A percentile compares a stretch with the other conserved stretches of the same genome.
These are phyloP conservation scores for Colletotrichum tabaci DNA, from an alignment of 2,329 filamentous ascomycete genomes.

Conservation along the genomic window DNA sequence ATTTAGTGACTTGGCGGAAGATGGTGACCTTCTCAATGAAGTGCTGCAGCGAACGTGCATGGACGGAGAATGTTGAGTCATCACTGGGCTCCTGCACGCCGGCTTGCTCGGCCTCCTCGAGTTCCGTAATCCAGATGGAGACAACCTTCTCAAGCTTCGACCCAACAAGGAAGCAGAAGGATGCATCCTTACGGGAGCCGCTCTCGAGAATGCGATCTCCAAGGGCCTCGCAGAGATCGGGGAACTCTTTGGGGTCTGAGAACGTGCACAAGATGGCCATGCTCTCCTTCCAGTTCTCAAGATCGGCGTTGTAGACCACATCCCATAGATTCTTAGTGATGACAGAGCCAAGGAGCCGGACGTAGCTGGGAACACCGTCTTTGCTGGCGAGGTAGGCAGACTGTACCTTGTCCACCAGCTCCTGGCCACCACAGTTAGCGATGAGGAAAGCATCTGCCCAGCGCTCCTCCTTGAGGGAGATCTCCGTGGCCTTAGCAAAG, in stretches of 20 bases:
- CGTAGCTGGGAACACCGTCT: conserved; percentile 87
- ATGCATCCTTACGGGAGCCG: conserved; percentile 88
- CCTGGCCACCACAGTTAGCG: conserved; percentile 94
- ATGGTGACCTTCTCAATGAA: conserved; percentile 99
- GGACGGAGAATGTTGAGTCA: conserved; percentile 91
- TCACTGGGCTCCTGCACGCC: conserved; percentile 77
- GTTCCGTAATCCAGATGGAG: conserved; percentile 91
- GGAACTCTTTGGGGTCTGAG: conserved; percentile 90
- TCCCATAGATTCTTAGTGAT: conserved; percentile 99
- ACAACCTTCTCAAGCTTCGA: conserved; percentile 99
- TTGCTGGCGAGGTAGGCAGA: conserved; percentile 90
- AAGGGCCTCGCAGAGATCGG: conserved; percentile 93
- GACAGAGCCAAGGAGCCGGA: conserved; percentile 90
- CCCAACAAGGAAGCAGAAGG: conserved; percentile 95
- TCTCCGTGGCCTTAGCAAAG: conserved; percentile 90
- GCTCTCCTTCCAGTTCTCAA: conserved; percentile 95
- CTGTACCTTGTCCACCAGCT: conserved; percentile 94
- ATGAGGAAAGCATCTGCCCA: conserved; percentile 98
- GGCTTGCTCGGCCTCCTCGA: conserved; percentile 86
- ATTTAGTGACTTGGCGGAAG: conserved; percentile 94
- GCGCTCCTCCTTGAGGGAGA: conserved; percentile 89
- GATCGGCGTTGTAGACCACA: conserved; percentile 94
- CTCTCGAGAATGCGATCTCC: conserved; percentile 90
- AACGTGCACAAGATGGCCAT: conserved; percentile 98
- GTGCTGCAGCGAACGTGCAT: conserved; percentile 88